Conservation (phyloP, 2,329 filamentous ascomycete species). For the Colletotrichum trifolii region DNA sequence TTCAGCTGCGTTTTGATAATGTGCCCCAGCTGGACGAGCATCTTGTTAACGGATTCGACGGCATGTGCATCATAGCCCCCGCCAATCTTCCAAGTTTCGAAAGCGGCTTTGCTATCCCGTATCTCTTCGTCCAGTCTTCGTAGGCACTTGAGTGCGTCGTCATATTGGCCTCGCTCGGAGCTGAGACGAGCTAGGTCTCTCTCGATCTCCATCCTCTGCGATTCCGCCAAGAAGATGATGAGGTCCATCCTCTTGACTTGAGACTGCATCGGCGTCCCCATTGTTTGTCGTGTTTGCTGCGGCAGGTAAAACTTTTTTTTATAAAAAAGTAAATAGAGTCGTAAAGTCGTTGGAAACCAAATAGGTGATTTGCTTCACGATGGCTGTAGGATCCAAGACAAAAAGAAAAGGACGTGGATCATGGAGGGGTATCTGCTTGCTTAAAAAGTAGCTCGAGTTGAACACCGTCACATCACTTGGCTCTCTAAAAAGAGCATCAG, state of each 20-base stretch:
- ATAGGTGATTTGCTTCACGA: too few relatives aligned
- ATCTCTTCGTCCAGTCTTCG: conserved; percentile 6
- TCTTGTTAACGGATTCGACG: not conserved
- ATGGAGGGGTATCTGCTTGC: too few relatives aligned
- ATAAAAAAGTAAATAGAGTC: too few relatives aligned
- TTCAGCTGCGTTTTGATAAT: conserved; percentile 12
- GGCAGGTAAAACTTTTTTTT: not conserved
- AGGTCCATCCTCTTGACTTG: not conserved
- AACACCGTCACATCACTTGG: too few relatives aligned
- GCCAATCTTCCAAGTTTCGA: not conserved
- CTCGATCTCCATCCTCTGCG: conserved; percentile 16
- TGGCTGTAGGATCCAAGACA: not conserved
- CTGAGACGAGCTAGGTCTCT: conserved; percentile 11
- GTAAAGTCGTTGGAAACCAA: too few relatives aligned
- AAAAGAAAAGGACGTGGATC: not conserved
- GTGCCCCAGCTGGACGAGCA: too few relatives aligned
- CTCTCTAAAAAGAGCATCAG: not conserved
- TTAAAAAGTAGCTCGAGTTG: too few relatives aligned
- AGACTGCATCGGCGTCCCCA: not conserved
- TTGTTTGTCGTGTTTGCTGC: not conserved
- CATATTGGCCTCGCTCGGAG: not conserved
- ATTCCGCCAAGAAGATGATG: conserved; percentile 6
- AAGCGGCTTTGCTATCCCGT: not conserved
- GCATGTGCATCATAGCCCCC: not conserved
- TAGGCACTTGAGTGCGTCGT: conserved; percentile 1